Percentiles rank a stretch among this genome's conserved stretches.
Evolutionary conservation across 2,329 filamentous ascomycete species (phyloP).

Genomic region (Alternaria ethzedia): DNA sequence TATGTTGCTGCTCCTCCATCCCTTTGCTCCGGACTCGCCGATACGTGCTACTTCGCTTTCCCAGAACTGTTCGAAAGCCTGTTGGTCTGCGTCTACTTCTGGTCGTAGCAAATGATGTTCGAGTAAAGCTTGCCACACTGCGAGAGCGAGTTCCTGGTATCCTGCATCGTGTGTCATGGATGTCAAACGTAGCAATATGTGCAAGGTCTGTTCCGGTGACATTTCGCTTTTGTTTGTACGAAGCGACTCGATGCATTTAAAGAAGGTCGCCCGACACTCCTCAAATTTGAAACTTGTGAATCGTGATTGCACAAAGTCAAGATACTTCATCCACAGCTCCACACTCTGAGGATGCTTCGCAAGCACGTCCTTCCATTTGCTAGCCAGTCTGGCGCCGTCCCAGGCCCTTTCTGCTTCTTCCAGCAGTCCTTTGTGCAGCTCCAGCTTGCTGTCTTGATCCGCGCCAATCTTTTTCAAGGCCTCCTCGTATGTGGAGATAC

Average conservation of each 20-base stretch:
- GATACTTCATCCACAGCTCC: conserved; percentile 73
- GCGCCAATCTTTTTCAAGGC: conserved; percentile 67
- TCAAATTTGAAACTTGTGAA: conserved; percentile 73
- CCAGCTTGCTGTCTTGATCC: conserved; percentile 58
- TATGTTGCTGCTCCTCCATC: conserved; percentile 67
- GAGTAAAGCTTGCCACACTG: conserved; percentile 81
- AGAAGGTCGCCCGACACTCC: conserved; percentile 64
- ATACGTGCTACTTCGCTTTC: conserved; percentile 81
- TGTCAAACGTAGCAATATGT: conserved; percentile 77
- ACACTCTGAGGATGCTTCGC: conserved; percentile 64
- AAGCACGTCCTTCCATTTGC: conserved; percentile 70
- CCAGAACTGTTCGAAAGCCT: conserved; percentile 76
- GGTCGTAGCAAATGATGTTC: conserved; percentile 74
- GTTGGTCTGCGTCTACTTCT: conserved; percentile 49
- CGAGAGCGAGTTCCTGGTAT: conserved; percentile 76
- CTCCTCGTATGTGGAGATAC: conserved; percentile 78
- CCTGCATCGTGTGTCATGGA: conserved; percentile 77
- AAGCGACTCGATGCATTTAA: conserved; percentile 61
- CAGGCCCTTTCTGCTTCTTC: conserved; percentile 76
- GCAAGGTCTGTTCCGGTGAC: conserved; percentile 53
- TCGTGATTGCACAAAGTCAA: conserved; percentile 74
- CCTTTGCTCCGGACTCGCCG: conserved; percentile 73
- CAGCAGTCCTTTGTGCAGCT: conserved; percentile 72
- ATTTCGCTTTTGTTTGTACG: neutral
- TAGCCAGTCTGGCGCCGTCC: conserved; percentile 66